Conservation (phyloP, 345 rosid species). For the Cochlearia excelsa region DNA sequence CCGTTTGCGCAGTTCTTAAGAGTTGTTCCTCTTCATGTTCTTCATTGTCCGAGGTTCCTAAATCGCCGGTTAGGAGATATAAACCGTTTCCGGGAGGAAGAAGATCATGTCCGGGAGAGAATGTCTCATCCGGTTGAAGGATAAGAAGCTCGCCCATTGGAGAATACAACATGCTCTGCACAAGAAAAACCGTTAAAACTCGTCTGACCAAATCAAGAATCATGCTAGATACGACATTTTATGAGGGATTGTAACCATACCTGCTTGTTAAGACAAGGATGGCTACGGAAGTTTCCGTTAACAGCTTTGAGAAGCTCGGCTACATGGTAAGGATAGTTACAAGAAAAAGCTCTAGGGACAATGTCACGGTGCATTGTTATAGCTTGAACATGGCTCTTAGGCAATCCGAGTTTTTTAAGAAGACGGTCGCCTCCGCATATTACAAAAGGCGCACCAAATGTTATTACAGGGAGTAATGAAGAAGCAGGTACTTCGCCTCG, state of each 20-base stretch:
- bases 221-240: not conserved
- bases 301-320: conserved; percentile 79
- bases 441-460: conserved; percentile 78
- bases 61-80: conserved; percentile 45
- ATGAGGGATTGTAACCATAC: conserved; percentile 30
- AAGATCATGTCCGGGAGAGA: conserved; percentile 74
- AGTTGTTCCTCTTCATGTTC: conserved; percentile 50
- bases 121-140: conserved; percentile 75
- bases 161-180: conserved; percentile 64
- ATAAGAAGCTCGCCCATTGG: conserved; percentile 90
- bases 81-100: conserved; percentile 82
- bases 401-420: conserved; percentile 69
- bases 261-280: conserved; percentile 79
- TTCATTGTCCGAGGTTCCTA: conserved; percentile 31
- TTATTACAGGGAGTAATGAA: conserved; percentile 72
- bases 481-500: conserved; percentile 68
- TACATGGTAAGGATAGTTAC: conserved; percentile 74
- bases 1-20: conserved; percentile 50
- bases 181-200: not conserved
- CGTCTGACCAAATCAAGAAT: not conserved
- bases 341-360: conserved; percentile 87
- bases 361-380: conserved; percentile 76
- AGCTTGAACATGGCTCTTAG: conserved; percentile 63
- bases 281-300: conserved; percentile 71
- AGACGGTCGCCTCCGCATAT: conserved; percentile 79